Conservation (phyloP, 225 moss, liverwort and hornwort species). For the Pseudoscleropodium purum region DNA sequence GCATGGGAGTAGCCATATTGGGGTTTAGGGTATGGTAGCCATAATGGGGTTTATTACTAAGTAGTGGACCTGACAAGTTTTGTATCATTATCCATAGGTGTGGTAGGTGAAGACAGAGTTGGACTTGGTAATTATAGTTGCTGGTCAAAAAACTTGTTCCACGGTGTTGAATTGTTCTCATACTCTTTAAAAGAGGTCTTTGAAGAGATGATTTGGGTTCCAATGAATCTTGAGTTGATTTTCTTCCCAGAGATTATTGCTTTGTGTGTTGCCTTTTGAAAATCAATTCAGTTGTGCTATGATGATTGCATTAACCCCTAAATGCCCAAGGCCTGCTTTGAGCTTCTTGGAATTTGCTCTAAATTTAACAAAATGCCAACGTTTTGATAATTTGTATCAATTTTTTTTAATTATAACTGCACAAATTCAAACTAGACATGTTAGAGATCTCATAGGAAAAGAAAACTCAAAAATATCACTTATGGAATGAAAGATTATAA, state of each 20-base stretch:
- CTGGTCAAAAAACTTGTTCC: neutral
- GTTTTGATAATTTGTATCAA: no score
- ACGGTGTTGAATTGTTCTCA: neutral
- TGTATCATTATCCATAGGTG: constrained; percentile 15
- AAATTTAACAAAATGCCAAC: no score
- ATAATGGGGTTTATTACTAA: constrained; percentile 1
- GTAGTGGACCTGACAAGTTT: constrained; percentile 1
- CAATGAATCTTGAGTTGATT: neutral
- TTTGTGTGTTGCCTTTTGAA: neutral
- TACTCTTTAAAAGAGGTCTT: neutral
- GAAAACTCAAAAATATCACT: no score
- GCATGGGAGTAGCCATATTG: neutral
- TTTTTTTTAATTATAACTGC: no score
- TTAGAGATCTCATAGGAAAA: no score
- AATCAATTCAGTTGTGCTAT: neutral
- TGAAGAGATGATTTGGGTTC: neutral
- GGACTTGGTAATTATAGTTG: neutral
- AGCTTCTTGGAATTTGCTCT: no score
- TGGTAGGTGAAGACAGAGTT: neutral
- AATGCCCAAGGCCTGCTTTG: no score
- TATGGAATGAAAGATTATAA: no score
- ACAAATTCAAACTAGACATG: no score
- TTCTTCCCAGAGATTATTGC: neutral
- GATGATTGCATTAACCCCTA: neutral
- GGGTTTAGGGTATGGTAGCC: no score